Conservation (phyloP, 1,284 basidiomycete species). For the Trichosporon ovoides region DNA sequence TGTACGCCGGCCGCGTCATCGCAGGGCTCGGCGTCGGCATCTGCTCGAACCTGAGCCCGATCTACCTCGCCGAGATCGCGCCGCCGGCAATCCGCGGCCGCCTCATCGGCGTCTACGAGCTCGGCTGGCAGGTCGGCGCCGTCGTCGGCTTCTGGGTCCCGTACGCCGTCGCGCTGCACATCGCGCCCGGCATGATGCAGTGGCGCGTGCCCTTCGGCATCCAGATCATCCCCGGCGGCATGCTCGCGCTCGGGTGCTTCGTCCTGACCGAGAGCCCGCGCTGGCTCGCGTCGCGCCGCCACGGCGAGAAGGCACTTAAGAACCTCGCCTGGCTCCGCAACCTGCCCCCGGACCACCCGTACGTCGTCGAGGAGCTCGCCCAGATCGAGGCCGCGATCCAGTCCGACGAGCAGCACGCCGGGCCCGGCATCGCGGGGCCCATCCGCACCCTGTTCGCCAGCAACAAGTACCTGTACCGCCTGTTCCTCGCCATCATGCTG, state of each 20-base stretch:
- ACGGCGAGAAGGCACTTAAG: conserved; percentile 45
- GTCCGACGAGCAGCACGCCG: conserved; percentile 20
- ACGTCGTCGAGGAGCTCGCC: conserved; percentile 48
- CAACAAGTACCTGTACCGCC: conserved; percentile 5
- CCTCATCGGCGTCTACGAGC: conserved; percentile 54
- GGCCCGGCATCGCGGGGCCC: conserved; percentile 7
- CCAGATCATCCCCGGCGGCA: conserved; percentile 55
- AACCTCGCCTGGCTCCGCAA: conserved; percentile 51
- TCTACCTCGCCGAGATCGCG: conserved; percentile 49
- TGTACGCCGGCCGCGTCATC: conserved; percentile 39
- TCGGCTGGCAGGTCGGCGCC: conserved; percentile 46
- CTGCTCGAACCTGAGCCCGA: conserved; percentile 33
- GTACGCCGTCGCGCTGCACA: conserved; percentile 47
- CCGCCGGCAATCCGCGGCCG: conserved; percentile 45
- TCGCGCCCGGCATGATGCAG: conserved; percentile 38
- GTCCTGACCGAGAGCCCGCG: conserved; percentile 55
- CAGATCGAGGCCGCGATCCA: conserved; percentile 30
- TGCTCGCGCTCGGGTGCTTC: conserved; percentile 50
- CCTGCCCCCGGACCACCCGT: conserved; percentile 42
- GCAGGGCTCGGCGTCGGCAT: conserved; percentile 41
- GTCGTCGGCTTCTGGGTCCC: conserved; percentile 53
- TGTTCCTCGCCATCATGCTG: conserved; percentile 8
- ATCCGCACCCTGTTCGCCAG: conserved; percentile 10
- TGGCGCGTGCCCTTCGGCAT: conserved; percentile 56
- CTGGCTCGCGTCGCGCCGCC: conserved; percentile 52